phyloP scores from a whole-genome alignment of 2,329 filamentous ascomycete genomes.

The Botrytis deweyae region DNA sequence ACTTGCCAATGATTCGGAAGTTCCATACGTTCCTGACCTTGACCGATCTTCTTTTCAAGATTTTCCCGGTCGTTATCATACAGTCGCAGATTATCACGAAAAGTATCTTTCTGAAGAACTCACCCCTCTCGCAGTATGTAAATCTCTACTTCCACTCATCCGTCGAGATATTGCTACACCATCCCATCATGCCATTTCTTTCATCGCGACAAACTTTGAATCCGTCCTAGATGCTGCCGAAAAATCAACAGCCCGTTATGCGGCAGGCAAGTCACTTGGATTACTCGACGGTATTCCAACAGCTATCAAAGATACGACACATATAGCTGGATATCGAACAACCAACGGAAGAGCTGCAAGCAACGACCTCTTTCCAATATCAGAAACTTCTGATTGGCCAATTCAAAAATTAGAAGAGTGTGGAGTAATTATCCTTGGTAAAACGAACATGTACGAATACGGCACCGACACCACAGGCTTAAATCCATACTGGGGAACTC shows the following conservation, averaged over 20 bases:
- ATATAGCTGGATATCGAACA: slow-evolving; percentile 50
- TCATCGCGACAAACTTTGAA: slow-evolving; percentile 64
- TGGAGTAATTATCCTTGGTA: slow-evolving; percentile 57
- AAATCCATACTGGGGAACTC: slow-evolving; percentile 56
- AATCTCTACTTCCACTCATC: slow-evolving; percentile 70
- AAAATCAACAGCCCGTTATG: slow-evolving; percentile 71
- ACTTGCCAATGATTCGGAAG: slow-evolving; percentile 40
- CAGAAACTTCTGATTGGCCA: slow-evolving; percentile 47
- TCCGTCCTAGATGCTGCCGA: slow-evolving; percentile 65
- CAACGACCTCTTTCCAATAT: slow-evolving; percentile 28
- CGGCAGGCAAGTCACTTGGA: slow-evolving; percentile 48
- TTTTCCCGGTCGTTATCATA: slow-evolving; percentile 60
- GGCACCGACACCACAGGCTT: slow-evolving; percentile 61
- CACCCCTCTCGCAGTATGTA: slow-evolving; percentile 70
- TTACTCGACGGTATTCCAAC: slow-evolving; percentile 58
- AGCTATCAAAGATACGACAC: slow-evolving; percentile 56
- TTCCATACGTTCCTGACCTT: slow-evolving; percentile 42
- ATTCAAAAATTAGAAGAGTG: slow-evolving; percentile 49
- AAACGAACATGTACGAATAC: slow-evolving; percentile 60
- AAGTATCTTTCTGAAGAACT: slow-evolving; percentile 67
- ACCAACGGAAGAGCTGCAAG: slow-evolving; percentile 53
- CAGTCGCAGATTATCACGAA: slow-evolving; percentile 72
- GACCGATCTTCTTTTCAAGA: slow-evolving; percentile 45
- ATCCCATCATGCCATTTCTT: slow-evolving; percentile 61
- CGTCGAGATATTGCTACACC: slow-evolving; percentile 54